A percentile compares a stretch with the other conserved stretches of the same genome.
Evolutionary conservation across 2,329 filamentous ascomycete genomes (phyloP).

Genomic region (Diplodia corticola): DNA sequence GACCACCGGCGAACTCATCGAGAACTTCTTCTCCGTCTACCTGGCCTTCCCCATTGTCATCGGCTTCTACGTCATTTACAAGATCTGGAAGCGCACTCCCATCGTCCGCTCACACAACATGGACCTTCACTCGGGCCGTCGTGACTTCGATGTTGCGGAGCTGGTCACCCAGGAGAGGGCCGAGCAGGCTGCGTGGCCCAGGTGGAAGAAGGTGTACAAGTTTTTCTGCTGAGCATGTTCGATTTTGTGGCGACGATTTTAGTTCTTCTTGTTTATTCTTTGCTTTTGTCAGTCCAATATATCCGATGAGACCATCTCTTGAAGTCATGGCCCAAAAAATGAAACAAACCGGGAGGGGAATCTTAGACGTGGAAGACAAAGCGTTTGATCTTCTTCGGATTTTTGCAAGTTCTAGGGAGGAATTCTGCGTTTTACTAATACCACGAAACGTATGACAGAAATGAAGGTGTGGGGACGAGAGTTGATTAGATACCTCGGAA

Average conservation of each 20-base stretch:
- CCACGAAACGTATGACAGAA: not conserved
- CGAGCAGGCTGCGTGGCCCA: constrained; percentile 60
- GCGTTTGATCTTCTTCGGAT: not conserved
- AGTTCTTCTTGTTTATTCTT: not conserved
- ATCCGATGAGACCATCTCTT: not conserved
- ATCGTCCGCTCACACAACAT: constrained; percentile 71
- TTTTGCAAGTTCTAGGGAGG: not conserved
- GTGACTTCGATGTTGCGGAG: constrained; percentile 79
- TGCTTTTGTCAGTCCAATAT: constrained; percentile 1
- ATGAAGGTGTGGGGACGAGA: not conserved
- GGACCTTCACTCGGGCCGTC: constrained; percentile 81
- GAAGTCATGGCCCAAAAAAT: not conserved
- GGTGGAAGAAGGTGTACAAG: constrained; percentile 52
- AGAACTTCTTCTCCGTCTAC: constrained; percentile 75
- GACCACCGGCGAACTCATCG: constrained; percentile 43
- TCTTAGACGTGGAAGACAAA: not conserved
- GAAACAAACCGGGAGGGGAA: not conserved
- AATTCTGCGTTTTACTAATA: not conserved
- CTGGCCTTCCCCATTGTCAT: constrained; percentile 75
- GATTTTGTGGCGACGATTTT: not conserved
- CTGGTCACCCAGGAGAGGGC: constrained; percentile 77
- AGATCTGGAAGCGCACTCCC: constrained; percentile 68
- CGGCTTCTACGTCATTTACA: constrained; percentile 67
- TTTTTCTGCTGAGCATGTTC: constrained; percentile 43
- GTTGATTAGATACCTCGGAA: not conserved